phyloP scores from a whole-genome alignment of 805 yeast genomes.

The Cyberlindnera lachancei region DNA sequence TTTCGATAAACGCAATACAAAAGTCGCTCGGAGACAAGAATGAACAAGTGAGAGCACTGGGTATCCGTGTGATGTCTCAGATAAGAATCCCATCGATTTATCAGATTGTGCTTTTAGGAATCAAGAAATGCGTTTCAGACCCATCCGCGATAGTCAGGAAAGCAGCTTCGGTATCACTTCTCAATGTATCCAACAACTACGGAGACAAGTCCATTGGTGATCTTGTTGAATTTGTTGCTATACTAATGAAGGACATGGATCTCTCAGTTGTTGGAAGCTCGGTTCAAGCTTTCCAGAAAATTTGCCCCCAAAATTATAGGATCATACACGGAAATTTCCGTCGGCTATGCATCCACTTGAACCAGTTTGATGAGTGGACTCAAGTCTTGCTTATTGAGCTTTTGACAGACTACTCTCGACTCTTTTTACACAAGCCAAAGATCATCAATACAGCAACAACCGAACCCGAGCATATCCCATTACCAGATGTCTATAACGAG shows the following conservation, averaged over 20 bases:
- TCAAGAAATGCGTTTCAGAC: constrained; percentile 63
- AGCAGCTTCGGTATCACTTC: constrained; percentile 70
- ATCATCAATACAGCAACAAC: constrained; percentile 27
- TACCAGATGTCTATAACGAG: constrained; percentile 38
- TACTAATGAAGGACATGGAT: constrained; percentile 58
- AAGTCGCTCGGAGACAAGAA: constrained; percentile 66
- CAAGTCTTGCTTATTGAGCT: constrained; percentile 53
- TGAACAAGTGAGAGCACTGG: constrained; percentile 61
- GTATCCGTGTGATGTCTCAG: constrained; percentile 77
- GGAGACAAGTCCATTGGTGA: constrained; percentile 40
- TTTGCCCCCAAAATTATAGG: constrained; percentile 52
- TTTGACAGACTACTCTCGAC: constrained; percentile 58
- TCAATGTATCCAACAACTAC: constrained; percentile 42
- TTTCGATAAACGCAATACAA: constrained; percentile 88
- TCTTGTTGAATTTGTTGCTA: constrained; percentile 40
- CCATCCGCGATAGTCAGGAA: constrained; percentile 71
- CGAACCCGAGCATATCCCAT: constrained; percentile 23
- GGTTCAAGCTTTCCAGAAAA: constrained; percentile 43
- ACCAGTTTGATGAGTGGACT: constrained; percentile 65
- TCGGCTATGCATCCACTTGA: constrained; percentile 40
- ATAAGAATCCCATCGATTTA: constrained; percentile 73
- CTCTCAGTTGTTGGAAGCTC: constrained; percentile 66
- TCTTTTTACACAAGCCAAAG: constrained; percentile 50
- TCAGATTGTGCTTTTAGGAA: constrained; percentile 68
- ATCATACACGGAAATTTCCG: constrained; percentile 67